Evolutionary conservation across 106 monocot species (phyloP), one percentile per base, ranked within the genome.

Genomic region (Dendrobium nobile): DNA sequence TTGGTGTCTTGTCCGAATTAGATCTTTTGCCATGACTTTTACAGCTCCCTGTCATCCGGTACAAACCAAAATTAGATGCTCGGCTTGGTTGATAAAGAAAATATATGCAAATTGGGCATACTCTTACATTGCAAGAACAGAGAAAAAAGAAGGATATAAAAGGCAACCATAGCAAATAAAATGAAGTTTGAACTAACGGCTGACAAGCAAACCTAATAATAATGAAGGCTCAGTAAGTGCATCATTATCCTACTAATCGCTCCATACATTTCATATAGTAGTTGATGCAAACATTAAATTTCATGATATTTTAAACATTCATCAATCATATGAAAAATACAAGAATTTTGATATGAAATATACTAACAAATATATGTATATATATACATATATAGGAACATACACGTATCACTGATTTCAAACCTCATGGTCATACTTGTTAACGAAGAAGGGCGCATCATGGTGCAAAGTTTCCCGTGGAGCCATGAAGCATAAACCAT

Each of bases 11-110:
- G 95, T 95, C 82, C 95, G 88, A 78, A 92, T 90, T 28, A 95
- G 87, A 58, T 92, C 95, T 67, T 95, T 95, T 65, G 94, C 94
- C 94, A 94, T 94, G 6, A 94, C 83, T 78, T 89, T 94, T 9
- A 94, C 94, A 85, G 94, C 94, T 73, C 87, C 94, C 94, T 94
- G 91, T 24, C 72, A 83, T 24, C 24, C 9, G 9, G 3, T 48
- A 43, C 47, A 47, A 76, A 41, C 47, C 24, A 45, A 47, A 37
- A 48, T 76, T 76, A 47, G 20, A 42, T 74, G 19, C 16, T 73
- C 41, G 41, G 26, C 7, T 43, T 74, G 74, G 43, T 17, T 43
- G 20, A 43, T 43, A 61, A 61, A 24, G 4, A 61, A 51, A 1
- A 13, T 15, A 51, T 15, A 51, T 47, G 47, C 47, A 47, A 11